Evolutionary conservation across 2,329 filamentous ascomycete genomes (phyloP).

Genomic region (Pseudogymnoascus sp.): DNA sequence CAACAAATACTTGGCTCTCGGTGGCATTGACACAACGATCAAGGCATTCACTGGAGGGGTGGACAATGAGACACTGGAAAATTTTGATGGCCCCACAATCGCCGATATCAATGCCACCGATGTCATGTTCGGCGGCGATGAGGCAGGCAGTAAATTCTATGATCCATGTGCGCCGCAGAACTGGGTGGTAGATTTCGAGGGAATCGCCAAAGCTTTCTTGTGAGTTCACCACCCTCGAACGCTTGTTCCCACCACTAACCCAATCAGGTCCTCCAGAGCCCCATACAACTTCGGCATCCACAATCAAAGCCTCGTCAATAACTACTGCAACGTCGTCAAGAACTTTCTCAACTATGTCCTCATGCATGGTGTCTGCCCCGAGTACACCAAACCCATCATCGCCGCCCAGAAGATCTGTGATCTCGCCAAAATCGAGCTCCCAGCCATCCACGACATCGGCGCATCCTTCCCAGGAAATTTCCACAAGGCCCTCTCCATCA

Average conservation of each 20-base stretch:
- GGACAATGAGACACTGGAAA: slow-evolving; percentile 50
- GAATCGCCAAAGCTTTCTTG: slow-evolving; percentile 70
- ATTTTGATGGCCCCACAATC: slow-evolving; percentile 55
- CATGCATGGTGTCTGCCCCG: slow-evolving; percentile 76
- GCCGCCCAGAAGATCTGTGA: slow-evolving; percentile 59
- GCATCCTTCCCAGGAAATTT: slow-evolving; percentile 63
- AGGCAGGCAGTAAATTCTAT: slow-evolving; percentile 38
- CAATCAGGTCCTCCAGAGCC: slow-evolving; percentile 44
- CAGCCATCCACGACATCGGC: slow-evolving; percentile 44
- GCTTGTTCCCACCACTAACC: slow-evolving; percentile 13
- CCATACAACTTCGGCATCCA: slow-evolving; percentile 49
- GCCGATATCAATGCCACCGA: slow-evolving; percentile 56
- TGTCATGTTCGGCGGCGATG: slow-evolving; percentile 40
- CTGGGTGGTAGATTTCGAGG: slow-evolving; percentile 75
- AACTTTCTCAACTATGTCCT: slow-evolving; percentile 88
- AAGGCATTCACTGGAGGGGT: slow-evolving; percentile 55
- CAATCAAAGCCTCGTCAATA: slow-evolving; percentile 41
- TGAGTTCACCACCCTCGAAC: slow-evolving; percentile 35
- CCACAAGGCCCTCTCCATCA: slow-evolving; percentile 62
- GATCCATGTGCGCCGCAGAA: slow-evolving; percentile 39
- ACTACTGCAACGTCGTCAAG: slow-evolving; percentile 58
- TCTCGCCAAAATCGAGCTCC: slow-evolving; percentile 57
- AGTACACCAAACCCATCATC: slow-evolving; percentile 60
- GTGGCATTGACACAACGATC: slow-evolving; percentile 60
- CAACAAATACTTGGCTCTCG: slow-evolving; percentile 71